phyloP scores from a whole-genome alignment of 768 basidiomycete species.

The Calocera viscosa region DNA sequence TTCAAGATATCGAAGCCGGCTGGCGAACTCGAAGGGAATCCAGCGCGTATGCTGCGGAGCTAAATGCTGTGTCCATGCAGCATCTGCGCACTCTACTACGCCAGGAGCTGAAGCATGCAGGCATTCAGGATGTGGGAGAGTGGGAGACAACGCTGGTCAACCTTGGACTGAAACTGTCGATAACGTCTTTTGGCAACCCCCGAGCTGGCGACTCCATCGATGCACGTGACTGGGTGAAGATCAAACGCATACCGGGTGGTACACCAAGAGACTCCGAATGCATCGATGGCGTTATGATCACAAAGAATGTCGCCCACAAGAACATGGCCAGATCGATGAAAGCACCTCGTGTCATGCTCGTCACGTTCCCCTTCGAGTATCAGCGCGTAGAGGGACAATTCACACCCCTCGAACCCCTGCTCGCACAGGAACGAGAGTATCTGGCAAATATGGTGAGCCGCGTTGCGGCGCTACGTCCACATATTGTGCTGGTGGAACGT shows the following conservation, averaged over 20 bases:
- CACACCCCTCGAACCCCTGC: slow-evolving; percentile 79
- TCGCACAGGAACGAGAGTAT: slow-evolving; percentile 88
- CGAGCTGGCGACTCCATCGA: slow-evolving; percentile 91
- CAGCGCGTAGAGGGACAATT: slow-evolving; percentile 86
- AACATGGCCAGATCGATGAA: slow-evolving; percentile 71
- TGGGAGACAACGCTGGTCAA: slow-evolving; percentile 81
- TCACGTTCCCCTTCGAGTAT: slow-evolving; percentile 91
- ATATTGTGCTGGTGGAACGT: slow-evolving; percentile 82
- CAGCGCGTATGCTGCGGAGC: slow-evolving; percentile 78
- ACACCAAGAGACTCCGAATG: slow-evolving; percentile 87
- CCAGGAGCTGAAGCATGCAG: slow-evolving; percentile 75
- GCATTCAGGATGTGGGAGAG: slow-evolving; percentile 66
- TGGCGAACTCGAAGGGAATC: slow-evolving; percentile 85
- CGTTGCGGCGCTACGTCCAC: slow-evolving; percentile 82
- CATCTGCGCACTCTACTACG: slow-evolving; percentile 84
- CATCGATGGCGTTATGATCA: slow-evolving; percentile 91
- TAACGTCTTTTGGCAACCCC: slow-evolving; percentile 32
- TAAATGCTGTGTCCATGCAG: slow-evolving; percentile 74
- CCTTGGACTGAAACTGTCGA: slow-evolving; percentile 75
- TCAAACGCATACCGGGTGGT: slow-evolving; percentile 96
- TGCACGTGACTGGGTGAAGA: slow-evolving; percentile 87
- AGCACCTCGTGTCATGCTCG: slow-evolving; percentile 89
- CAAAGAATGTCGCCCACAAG: slow-evolving; percentile 96
- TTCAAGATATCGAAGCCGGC: slow-evolving; percentile 42
- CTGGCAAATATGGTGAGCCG: slow-evolving; percentile 75